Base-by-base conservation (phyloP, 345 rosid genomes). In the Bruguiera parviflora region DNA sequence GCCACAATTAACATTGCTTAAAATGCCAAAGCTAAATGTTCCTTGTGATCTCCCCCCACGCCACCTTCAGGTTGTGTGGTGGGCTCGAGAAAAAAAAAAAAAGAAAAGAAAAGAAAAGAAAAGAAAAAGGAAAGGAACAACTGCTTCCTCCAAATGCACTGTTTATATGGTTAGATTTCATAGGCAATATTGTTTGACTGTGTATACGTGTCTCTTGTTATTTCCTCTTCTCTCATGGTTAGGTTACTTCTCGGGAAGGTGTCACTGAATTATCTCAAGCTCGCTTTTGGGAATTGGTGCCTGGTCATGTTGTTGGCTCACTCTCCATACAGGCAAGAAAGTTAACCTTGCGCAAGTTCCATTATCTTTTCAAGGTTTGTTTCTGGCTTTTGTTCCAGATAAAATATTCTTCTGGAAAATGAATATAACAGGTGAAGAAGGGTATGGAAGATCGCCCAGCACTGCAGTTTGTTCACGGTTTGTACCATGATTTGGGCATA, bases 211-310 rank as follows among this genome's bases (percentile, higher is more conserved):
- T 10, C 6, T 28, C 15, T 46, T 19, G 16, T 37, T 20, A 31
- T n/a, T 2, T 31, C 22, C 5, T 19, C 27, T 24, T 8, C 35
- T 51, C 32, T 11, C 62, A n/a, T 56, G 68, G 57, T 53, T 76
- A 95, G 97, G 84, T 95, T 65, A 65, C 85, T 63, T 80, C 85
- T 75, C 86, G 79, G 13, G 96, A 86, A 80, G 99, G 88, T 78
- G 91, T 90, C 65, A 57, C 52, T 5, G 96, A 95, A 77, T 89
- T 89, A 63, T 82, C 89, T 27, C 82, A 87, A 74, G 92, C 97
- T 64, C 91, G 92, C 61, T 90, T 95, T 71, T 95, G 99, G 97
- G 99, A 92, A 83, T 76, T 88, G 71, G 93, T 92, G 56, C 99
- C 97, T 35, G 96, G 97, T 49, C 97, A 92, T 77, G 86, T 81